phyloP scores from a whole-genome alignment of 257 asterid species.

The Voacanga thouarsii region DNA sequence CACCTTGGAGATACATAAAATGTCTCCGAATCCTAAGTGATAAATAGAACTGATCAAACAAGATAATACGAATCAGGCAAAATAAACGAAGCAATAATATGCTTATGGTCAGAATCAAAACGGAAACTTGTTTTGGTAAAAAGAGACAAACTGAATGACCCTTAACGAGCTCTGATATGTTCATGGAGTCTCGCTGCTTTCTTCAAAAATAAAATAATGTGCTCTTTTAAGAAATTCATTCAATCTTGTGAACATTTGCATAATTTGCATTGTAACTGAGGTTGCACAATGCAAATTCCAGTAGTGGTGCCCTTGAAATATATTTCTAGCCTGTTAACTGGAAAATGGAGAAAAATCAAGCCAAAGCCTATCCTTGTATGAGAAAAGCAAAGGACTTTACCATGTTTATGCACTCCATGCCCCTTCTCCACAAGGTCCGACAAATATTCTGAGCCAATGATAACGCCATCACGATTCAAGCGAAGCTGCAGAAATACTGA shows the following conservation, averaged over 20 bases:
- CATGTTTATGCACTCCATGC: slow-evolving; percentile 70
- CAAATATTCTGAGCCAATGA: slow-evolving; percentile 86
- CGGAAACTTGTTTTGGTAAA: not conserved
- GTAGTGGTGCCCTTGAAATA: not conserved
- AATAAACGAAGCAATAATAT: not conserved
- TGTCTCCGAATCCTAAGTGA: not conserved
- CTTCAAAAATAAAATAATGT: not conserved
- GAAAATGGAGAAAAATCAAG: not conserved
- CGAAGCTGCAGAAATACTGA: slow-evolving; percentile 69
- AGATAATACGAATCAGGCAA: not conserved
- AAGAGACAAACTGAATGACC: not conserved
- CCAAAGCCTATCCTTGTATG: not conserved
- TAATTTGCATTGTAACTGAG: not conserved
- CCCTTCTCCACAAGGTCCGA: slow-evolving; percentile 96
- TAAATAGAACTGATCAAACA: not conserved
- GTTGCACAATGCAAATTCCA: not conserved
- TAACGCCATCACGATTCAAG: slow-evolving; percentile 65
- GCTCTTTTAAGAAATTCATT: not conserved
- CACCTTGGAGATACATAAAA: not conserved
- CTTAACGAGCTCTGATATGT: not conserved
- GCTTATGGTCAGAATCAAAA: not conserved
- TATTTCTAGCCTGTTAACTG: not conserved
- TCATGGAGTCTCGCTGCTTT: not conserved
- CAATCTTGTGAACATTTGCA: not conserved
- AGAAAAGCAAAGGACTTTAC: slow-evolving; percentile 41